Percentiles rank a stretch among this genome's conserved stretches.
Conservation (phyloP, 768 basidiomycete species). For the Tulasnella calospora region DNA sequence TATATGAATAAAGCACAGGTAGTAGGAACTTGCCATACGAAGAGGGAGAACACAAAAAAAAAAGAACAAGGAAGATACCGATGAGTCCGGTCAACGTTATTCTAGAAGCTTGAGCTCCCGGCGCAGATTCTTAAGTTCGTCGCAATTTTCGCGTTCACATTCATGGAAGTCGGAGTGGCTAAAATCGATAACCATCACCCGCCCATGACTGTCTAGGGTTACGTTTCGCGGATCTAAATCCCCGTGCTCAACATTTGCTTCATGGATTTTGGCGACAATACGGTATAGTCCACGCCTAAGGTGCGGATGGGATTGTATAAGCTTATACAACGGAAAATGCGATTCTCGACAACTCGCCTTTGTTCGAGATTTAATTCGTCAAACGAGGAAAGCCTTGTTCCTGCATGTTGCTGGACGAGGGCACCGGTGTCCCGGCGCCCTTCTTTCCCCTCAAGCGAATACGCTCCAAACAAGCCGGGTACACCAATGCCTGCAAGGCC, state of each 20-base stretch:
- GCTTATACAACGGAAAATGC: neutral
- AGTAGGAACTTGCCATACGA: too few relatives aligned
- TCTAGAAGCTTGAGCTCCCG: neutral
- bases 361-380: neutral
- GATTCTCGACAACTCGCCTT: neutral
- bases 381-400: neutral
- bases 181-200: neutral
- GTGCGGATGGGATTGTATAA: neutral
- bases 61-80: neutral
- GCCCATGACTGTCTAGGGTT: neutral
- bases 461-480: neutral
- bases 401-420: neutral
- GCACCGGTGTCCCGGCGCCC: neutral
- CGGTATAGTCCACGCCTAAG: neutral
- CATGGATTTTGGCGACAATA: neutral
- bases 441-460: neutral
- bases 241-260: neutral
- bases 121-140: neutral
- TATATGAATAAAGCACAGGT: too few relatives aligned
- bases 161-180: neutral
- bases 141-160: neutral
- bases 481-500: neutral
- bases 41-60: too few relatives aligned
- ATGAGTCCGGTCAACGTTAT: neutral
- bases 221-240: neutral